Percentiles rank a stretch among this genome's conserved stretches.
phyloP scores from a whole-genome alignment of 2,329 filamentous ascomycete genomes.

The Aquanectria penicillioides region DNA sequence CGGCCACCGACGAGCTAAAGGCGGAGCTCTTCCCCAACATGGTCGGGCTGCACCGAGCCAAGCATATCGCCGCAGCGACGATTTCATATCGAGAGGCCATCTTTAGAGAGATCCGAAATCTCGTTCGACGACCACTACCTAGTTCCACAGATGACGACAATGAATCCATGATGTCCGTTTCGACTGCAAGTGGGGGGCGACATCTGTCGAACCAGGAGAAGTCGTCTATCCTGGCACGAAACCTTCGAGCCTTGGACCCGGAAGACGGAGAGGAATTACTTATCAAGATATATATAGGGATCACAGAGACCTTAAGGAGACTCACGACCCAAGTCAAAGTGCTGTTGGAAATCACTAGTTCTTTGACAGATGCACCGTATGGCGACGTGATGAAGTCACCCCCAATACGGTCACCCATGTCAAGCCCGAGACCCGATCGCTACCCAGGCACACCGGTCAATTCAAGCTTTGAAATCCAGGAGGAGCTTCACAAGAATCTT shows the following conservation, averaged over 20 bases:
- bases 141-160: conserved; percentile 95
- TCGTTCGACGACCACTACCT: conserved; percentile 86
- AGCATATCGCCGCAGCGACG: conserved; percentile 83
- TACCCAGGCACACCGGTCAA: conserved; percentile 33
- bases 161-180: conserved; percentile 86
- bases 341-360: conserved; percentile 91
- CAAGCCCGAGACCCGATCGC: conserved; percentile 58
- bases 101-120: conserved; percentile 83
- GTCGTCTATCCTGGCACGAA: conserved; percentile 86
- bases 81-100: conserved; percentile 85
- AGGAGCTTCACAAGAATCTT: conserved; percentile 79
- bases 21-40: conserved; percentile 76
- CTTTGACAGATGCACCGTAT: conserved; percentile 59
- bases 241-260: conserved; percentile 83
- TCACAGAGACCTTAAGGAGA: conserved; percentile 86
- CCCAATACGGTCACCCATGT: conserved; percentile 60
- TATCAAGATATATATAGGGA: conserved; percentile 82
- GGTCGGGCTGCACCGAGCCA: conserved; percentile 81
- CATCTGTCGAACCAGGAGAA: conserved; percentile 86
- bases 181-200: conserved; percentile 76
- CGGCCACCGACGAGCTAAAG: conserved; percentile 76
- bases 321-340: conserved; percentile 93
- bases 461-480: conserved; percentile 65
- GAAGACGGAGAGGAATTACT: conserved; percentile 88
- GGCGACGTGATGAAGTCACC: conserved; percentile 58